phyloP scores from a whole-genome alignment of 2,329 filamentous ascomycete species.

The Fusarium aywerte region DNA sequence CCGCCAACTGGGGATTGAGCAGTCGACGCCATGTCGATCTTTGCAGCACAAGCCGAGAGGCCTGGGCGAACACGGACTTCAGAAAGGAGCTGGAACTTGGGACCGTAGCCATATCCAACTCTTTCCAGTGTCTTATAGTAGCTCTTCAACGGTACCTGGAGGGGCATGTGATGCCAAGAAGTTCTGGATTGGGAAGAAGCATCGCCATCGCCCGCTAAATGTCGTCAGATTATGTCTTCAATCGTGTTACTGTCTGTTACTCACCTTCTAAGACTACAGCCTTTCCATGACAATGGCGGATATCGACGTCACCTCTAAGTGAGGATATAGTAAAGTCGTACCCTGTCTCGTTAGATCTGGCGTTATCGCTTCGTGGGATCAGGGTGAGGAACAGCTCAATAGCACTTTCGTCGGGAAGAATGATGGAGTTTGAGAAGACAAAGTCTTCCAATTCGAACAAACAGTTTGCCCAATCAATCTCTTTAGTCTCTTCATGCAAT shows the following conservation, averaged over 20 bases:
- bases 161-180: constrained; percentile 41
- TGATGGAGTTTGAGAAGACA: constrained; percentile 43
- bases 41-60: constrained; percentile 37
- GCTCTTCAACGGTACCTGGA: constrained; percentile 38
- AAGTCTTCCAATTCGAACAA: constrained; percentile 41
- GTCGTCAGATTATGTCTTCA: constrained; percentile 4
- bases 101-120: constrained; percentile 41
- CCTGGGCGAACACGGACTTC: constrained; percentile 39
- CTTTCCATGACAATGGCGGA: constrained; percentile 39
- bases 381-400: constrained; percentile 42
- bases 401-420: constrained; percentile 36
- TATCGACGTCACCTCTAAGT: constrained; percentile 40
- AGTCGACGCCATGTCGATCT: constrained; percentile 35
- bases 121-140: constrained; percentile 41
- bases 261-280: constrained; percentile 33
- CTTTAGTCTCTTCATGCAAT: constrained; percentile 37
- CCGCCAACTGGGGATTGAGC: constrained; percentile 34
- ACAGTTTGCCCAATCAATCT: constrained; percentile 33
- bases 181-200: constrained; percentile 17
- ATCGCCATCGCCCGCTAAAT: neutral
- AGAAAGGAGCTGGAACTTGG: constrained; percentile 40
- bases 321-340: constrained; percentile 43
- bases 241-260: neutral
- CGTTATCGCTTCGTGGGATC: constrained; percentile 31
- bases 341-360: constrained; percentile 33